These are phyloP conservation scores for Tolypocladium endophyticum DNA, from an alignment of 2,329 filamentous ascomycete species.

Conservation along the genomic window DNA sequence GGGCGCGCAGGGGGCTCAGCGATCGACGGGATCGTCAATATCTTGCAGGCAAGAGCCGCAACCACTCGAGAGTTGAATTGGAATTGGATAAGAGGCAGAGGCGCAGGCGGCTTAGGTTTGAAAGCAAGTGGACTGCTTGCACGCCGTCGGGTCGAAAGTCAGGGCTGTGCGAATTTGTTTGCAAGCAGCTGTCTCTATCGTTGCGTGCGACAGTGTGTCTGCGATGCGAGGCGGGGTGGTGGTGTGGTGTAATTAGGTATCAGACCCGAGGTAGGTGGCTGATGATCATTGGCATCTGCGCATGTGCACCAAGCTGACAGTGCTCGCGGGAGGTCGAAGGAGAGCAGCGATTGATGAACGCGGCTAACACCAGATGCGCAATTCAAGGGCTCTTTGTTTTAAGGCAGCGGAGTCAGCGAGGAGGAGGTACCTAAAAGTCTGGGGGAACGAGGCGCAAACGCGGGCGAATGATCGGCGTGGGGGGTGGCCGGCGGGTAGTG, in stretches of 20 bases:
- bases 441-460: background rate
- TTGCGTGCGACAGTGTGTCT: background rate
- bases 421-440: background rate
- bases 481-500: slow-evolving; percentile 2
- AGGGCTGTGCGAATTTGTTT: background rate
- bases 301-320: background rate
- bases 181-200: background rate
- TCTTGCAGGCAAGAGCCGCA: background rate
- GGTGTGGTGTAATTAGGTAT: background rate
- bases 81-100: background rate
- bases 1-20: background rate
- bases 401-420: background rate
- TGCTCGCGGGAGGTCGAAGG: background rate
- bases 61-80: background rate
- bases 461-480: slow-evolving; percentile 1
- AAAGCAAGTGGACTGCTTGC: background rate
- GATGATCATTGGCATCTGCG: background rate
- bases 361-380: background rate
- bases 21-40: background rate
- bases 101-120: background rate
- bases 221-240: background rate
- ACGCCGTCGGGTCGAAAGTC: background rate
- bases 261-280: background rate
- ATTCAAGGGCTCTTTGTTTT: background rate
- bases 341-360: background rate